Percentiles rank a stretch among this genome's conserved stretches.
These are phyloP conservation scores for Claviceps monticola DNA, from an alignment of 2,329 filamentous ascomycete species.

Conservation along the genomic window DNA sequence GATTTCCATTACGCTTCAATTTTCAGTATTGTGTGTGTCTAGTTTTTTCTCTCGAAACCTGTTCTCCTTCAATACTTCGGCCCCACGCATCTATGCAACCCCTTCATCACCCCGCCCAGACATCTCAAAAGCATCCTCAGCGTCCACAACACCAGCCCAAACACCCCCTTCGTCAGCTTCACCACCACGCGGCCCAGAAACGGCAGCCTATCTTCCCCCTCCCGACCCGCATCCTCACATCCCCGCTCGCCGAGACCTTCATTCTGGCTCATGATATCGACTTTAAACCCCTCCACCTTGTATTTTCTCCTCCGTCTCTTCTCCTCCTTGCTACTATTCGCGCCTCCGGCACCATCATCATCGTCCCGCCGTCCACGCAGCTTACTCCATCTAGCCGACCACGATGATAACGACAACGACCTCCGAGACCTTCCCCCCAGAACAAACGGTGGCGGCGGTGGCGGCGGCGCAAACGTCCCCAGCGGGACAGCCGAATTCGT, in stretches of 20 bases:
- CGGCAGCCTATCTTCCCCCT: slow-evolving; percentile 32
- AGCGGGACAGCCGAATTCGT: slow-evolving; percentile 27
- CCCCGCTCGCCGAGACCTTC: slow-evolving; percentile 26
- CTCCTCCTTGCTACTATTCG: slow-evolving; percentile 8
- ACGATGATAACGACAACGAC: background rate
- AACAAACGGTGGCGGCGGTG: slow-evolving; percentile 18
- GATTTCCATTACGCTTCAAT: too few species aligned
- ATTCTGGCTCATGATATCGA: slow-evolving; percentile 50
- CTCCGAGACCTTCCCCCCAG: background rate
- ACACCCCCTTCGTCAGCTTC: slow-evolving; percentile 36
- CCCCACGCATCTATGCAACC: slow-evolving; percentile 36
- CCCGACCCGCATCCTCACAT: slow-evolving; percentile 21
- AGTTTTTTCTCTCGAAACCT: background rate
- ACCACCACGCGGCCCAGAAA: slow-evolving; percentile 33
- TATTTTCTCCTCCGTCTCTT: slow-evolving; percentile 16
- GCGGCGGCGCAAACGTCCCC: slow-evolving; percentile 47
- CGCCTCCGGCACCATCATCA: slow-evolving; percentile 6
- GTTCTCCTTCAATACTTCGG: slow-evolving; percentile 20
- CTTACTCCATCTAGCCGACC: slow-evolving; percentile 17
- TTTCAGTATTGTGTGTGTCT: background rate
- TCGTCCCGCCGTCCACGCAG: slow-evolving; percentile 13
- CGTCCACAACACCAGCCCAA: slow-evolving; percentile 46
- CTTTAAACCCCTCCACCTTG: slow-evolving; percentile 41
- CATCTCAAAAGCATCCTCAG: slow-evolving; percentile 42
- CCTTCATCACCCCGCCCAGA: slow-evolving; percentile 33